Percentiles rank a stretch among this genome's conserved stretches.
These are phyloP conservation scores for Colletotrichum sp. DNA, from an alignment of 2,329 filamentous ascomycete species.

Conservation along the genomic window DNA sequence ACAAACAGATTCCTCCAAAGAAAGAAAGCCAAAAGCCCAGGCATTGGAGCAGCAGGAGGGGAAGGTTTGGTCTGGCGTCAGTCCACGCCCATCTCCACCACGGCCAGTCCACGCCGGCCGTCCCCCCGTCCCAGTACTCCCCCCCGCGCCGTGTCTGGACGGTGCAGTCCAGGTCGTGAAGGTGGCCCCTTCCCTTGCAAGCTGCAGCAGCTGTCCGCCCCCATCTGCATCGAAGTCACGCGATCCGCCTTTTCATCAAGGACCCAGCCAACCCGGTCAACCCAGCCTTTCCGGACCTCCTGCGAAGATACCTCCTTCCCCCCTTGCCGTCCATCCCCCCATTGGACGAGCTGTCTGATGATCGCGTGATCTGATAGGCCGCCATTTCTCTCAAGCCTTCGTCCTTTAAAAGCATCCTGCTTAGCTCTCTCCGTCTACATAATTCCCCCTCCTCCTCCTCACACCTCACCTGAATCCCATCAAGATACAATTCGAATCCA, in stretches of 20 bases:
- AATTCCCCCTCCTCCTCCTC: background rate
- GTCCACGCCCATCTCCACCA: conserved; percentile 14
- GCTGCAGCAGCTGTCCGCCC: background rate
- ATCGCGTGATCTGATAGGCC: conserved; percentile 25
- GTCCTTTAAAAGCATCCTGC: conserved; percentile 15
- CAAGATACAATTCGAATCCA: background rate
- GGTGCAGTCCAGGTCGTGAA: background rate
- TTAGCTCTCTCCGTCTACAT: conserved; percentile 15
- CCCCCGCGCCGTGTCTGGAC: background rate
- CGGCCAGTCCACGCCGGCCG: conserved; percentile 6
- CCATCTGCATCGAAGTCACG: conserved; percentile 27
- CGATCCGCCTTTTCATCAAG: conserved; percentile 20
- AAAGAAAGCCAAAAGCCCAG: background rate
- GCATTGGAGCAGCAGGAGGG: background rate
- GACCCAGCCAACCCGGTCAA: background rate
- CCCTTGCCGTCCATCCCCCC: background rate
- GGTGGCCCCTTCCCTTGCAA: conserved; percentile 14
- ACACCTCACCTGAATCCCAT: background rate
- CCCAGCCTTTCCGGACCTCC: conserved; percentile 14
- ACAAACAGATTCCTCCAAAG: background rate
- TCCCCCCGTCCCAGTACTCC: background rate
- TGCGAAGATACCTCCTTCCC: background rate
- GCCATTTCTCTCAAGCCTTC: conserved; percentile 5
- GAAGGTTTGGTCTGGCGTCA: conserved; percentile 18
- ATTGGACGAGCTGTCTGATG: conserved; percentile 21